These are phyloP conservation scores for Metarhizium sp. DNA, from an alignment of 2,329 filamentous ascomycete species.

Conservation along the genomic window DNA sequence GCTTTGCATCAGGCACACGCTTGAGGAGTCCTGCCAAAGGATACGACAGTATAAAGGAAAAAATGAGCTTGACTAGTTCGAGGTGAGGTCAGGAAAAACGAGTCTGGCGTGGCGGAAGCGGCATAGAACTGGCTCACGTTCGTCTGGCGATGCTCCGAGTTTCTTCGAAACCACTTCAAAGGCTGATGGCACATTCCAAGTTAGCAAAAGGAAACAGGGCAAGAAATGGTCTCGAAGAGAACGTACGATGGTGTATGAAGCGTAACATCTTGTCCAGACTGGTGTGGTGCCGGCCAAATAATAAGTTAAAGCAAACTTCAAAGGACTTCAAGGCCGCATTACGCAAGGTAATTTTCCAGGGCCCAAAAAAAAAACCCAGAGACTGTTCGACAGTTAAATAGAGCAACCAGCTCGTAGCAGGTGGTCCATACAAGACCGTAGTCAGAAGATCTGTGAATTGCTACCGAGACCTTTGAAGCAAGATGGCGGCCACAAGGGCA, in stretches of 20 bases:
- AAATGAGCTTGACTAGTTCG: conserved; percentile 76
- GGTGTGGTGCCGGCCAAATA: background rate
- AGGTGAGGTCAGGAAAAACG: background rate
- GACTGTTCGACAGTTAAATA: no score
- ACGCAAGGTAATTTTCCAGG: no score
- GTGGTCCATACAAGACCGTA: no score
- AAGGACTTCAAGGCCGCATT: no score
- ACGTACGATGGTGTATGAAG: conserved; percentile 15
- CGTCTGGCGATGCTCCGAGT: conserved; percentile 27
- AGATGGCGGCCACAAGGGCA: no score
- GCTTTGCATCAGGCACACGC: conserved; percentile 75
- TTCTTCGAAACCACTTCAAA: conserved; percentile 23
- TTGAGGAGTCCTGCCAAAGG: conserved; percentile 84
- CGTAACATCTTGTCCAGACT: background rate
- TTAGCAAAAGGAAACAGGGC: background rate
- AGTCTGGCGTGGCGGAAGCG: background rate
- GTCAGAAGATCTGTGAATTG: no score
- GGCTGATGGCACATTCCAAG: conserved; percentile 12
- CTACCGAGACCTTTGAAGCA: no score
- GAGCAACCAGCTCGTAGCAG: no score
- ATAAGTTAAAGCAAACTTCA: background rate
- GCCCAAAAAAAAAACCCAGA: no score
- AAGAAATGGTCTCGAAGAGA: background rate
- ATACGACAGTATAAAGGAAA: conserved; percentile 84
- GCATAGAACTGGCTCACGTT: conserved; percentile 19